Evolutionary conservation across 768 basidiomycete species (phyloP).

Genomic region (Mycena amicta): DNA sequence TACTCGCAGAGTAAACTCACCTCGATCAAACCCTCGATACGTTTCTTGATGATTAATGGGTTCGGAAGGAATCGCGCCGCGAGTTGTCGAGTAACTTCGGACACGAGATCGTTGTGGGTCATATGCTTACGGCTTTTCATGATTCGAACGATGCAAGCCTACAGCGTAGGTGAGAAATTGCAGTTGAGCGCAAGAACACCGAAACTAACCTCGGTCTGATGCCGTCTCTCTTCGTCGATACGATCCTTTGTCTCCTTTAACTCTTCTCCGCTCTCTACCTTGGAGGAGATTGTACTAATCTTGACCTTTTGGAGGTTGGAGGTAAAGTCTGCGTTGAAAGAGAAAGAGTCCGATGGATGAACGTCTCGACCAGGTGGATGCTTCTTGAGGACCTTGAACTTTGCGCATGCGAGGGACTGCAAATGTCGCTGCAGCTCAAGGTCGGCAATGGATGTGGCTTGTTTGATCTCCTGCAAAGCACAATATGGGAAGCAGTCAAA

Average conservation of each 20-base stretch:
- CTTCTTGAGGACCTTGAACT: slow-evolving; percentile 90
- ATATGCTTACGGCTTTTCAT: slow-evolving; percentile 96
- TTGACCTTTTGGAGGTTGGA: slow-evolving; percentile 89
- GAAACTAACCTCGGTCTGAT: slow-evolving; percentile 80
- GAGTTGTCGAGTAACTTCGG: slow-evolving; percentile 88
- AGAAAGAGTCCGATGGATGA: slow-evolving; percentile 73
- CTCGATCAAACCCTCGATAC: slow-evolving; percentile 92
- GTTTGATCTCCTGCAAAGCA: slow-evolving; percentile 75
- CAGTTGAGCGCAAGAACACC: background rate
- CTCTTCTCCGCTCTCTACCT: slow-evolving; percentile 85
- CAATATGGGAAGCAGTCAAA: background rate
- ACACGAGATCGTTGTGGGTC: slow-evolving; percentile 84
- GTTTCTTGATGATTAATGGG: slow-evolving; percentile 86
- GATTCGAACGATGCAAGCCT: slow-evolving; percentile 97
- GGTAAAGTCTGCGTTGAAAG: slow-evolving; percentile 84
- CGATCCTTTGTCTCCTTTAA: slow-evolving; percentile 87
- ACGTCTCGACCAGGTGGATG: slow-evolving; percentile 88
- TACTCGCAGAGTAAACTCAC: slow-evolving; percentile 38
- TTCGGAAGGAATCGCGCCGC: slow-evolving; percentile 84
- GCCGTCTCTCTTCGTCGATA: slow-evolving; percentile 88
- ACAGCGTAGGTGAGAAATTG: slow-evolving; percentile 4
- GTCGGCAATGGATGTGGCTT: slow-evolving; percentile 73
- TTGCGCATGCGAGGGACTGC: slow-evolving; percentile 94
- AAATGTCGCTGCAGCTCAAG: slow-evolving; percentile 86
- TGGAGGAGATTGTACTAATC: slow-evolving; percentile 85